Evolutionary conservation across 2,329 filamentous ascomycete genomes (phyloP).

Genomic region (Trichophyton equinum): DNA sequence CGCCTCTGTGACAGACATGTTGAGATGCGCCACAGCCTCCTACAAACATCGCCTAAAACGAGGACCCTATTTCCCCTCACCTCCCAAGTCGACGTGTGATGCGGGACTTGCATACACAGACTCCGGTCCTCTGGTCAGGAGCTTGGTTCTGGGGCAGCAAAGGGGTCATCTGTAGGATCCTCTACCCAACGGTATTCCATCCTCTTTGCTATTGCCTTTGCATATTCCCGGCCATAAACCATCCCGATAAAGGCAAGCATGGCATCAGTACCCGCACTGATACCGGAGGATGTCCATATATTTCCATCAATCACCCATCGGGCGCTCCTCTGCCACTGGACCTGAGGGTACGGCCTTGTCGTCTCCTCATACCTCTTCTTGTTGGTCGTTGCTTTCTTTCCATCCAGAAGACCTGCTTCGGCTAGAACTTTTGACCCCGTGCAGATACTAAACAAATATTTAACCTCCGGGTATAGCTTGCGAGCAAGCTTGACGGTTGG

Average conservation of each 20-base stretch:
- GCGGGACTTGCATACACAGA: background rate
- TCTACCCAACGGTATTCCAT: conserved; percentile 48
- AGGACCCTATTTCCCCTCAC: background rate
- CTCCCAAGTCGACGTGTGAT: background rate
- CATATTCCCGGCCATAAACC: conserved; percentile 42
- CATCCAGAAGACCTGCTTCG: conserved; percentile 47
- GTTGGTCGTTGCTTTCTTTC: conserved; percentile 52
- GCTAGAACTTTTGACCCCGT: conserved; percentile 51
- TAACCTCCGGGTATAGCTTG: conserved; percentile 36
- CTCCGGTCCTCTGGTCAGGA: background rate
- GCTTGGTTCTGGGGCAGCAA: conserved; percentile 26
- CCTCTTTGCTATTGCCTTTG: conserved; percentile 36
- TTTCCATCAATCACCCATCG: conserved; percentile 55
- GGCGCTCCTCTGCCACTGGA: conserved; percentile 49
- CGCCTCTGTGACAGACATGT: background rate
- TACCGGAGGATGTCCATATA: conserved; percentile 53
- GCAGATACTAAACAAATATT: conserved; percentile 52
- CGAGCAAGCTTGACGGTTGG: conserved; percentile 37
- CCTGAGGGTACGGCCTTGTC: conserved; percentile 36
- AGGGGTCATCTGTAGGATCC: conserved; percentile 43
- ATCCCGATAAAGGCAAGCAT: conserved; percentile 45
- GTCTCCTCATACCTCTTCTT: conserved; percentile 45
- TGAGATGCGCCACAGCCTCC: background rate
- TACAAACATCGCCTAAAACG: background rate
- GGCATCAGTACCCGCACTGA: conserved; percentile 51